Evolutionary conservation across 2,329 filamentous ascomycete species (phyloP).

Genomic region (Colletotrichum sp.): DNA sequence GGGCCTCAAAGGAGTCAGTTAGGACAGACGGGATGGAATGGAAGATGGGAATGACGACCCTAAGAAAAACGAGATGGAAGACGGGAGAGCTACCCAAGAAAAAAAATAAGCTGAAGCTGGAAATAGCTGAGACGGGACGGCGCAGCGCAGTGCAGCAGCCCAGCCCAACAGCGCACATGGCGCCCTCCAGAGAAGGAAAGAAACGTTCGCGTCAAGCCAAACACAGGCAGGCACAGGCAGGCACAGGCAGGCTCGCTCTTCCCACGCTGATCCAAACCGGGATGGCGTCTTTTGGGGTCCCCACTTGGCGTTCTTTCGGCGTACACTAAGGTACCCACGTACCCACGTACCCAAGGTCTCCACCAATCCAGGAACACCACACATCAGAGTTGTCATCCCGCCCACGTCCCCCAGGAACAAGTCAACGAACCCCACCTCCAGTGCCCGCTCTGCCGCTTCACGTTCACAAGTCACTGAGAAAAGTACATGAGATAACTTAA

Average conservation of each 20-base stretch:
- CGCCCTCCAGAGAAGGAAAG: neutral
- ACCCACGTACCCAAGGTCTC: neutral
- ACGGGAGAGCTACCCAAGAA: neutral
- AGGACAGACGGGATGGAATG: neutral
- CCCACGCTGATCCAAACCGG: neutral
- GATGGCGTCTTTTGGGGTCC: neutral
- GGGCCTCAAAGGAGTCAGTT: neutral
- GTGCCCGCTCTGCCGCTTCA: neutral
- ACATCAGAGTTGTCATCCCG: neutral
- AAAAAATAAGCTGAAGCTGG: neutral
- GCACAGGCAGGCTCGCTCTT: neutral
- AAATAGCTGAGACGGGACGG: neutral
- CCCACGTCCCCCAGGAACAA: neutral
- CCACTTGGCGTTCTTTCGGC: neutral
- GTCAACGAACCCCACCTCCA: neutral
- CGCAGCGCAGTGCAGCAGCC: neutral
- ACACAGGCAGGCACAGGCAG: neutral
- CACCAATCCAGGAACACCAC: constrained; percentile 18
- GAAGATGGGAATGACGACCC: neutral
- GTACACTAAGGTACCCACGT: too few species aligned
- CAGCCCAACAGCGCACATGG: neutral
- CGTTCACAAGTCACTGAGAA: neutral
- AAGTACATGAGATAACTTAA: neutral
- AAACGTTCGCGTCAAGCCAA: constrained; percentile 2
- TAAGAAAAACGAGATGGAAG: neutral